Evolutionary conservation across 2,329 filamentous ascomycete genomes (phyloP), one percentile per base, ranked within the genome.

Genomic region (Kalmusia sp.): DNA sequence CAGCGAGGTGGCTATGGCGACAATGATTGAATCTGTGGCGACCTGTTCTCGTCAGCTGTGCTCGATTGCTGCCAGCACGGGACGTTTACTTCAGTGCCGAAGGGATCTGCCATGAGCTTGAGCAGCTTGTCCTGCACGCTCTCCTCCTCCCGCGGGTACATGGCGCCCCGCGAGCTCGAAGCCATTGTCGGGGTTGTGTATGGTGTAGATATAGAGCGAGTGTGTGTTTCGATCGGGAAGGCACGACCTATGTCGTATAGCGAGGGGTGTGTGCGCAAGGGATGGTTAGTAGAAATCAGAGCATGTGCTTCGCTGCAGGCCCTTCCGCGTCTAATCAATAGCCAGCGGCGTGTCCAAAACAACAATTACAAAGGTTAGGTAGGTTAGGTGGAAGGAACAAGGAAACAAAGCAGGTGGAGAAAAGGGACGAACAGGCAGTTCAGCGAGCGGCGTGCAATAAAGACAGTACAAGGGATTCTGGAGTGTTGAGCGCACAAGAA

Each of bases 1-100:
- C 38, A 97, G 71, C 3, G 93, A 96, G 19, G 90, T 92, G 59
- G 81, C 90, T 38, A 98, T 78, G 43, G 93, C 92, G 53, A 91
- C 89, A 76, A 88, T 87, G 55, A 97, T 82, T 37, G 92, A 89
- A 52, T 83, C 80, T 58, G 78, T 68, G 64, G 79, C 76, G 55
- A 86, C 78, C 84, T 87, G 63, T 43, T 25, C 3, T 1, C 34
- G 60, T 71, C 45, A 71, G 64, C 8, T 4, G 12, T 30, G 25
- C 39, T 43, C 14, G 39, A 5, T 4, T 7, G 12, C 7, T n/a
- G 15, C 8, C 39, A 21, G 19, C 14, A 14, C 6, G 6, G 9
- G n/a, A 17, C 28, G 46, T 62, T 12, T 62, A 69, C 70, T 51
- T 55, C 24, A 15, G 58, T 54, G 22, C 63, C 63, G 41, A 73